Percentiles rank a stretch among this genome's conserved stretches.
Evolutionary conservation across 1,284 basidiomycete genomes (phyloP).

Genomic region (Mycosarcoma mackinlayi): DNA sequence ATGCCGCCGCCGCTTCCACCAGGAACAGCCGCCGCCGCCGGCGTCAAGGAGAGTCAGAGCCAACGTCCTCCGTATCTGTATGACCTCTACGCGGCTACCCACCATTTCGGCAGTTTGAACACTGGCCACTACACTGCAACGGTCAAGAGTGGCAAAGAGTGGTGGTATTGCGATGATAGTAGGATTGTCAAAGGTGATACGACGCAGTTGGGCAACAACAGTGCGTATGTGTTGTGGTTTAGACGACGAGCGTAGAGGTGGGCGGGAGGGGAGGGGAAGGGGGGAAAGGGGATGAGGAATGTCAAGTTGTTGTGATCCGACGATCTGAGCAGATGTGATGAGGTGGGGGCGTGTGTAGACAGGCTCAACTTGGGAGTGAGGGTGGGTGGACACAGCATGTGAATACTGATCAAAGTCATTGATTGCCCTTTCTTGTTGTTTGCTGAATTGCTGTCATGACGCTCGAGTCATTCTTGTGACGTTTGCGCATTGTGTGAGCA

Average conservation of each 20-base stretch:
- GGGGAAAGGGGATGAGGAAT: not conserved
- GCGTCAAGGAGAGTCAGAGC: conserved; percentile 35
- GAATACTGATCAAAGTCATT: too few relatives aligned
- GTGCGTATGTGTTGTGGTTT: conserved; percentile 65
- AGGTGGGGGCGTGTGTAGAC: too few relatives aligned
- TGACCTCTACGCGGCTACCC: conserved; percentile 70
- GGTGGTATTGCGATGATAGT: conserved; percentile 67
- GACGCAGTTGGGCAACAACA: conserved; percentile 55
- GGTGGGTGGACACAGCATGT: too few relatives aligned
- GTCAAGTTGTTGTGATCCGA: too few relatives aligned
- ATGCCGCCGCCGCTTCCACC: conserved; percentile 75
- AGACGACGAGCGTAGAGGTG: not conserved
- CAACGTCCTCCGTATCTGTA: conserved; percentile 69
- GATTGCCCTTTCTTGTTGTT: too few relatives aligned
- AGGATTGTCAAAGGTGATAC: conserved; percentile 51
- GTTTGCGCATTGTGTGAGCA: too few relatives aligned
- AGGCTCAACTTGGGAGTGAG: too few relatives aligned
- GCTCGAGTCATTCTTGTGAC: too few relatives aligned
- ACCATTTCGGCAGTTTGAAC: conserved; percentile 67
- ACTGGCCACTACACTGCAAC: conserved; percentile 68
- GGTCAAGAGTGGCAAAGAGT: conserved; percentile 54
- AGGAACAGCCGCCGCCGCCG: conserved; percentile 16
- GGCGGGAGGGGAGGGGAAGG: not conserved
- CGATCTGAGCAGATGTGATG: too few relatives aligned
- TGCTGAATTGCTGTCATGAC: too few relatives aligned